A percentile compares a stretch with the other conserved stretches of the same genome.
Evolutionary conservation across 495 filamentous ascomycete species (phyloP).

Genomic region (Penicillium paradoxum): DNA sequence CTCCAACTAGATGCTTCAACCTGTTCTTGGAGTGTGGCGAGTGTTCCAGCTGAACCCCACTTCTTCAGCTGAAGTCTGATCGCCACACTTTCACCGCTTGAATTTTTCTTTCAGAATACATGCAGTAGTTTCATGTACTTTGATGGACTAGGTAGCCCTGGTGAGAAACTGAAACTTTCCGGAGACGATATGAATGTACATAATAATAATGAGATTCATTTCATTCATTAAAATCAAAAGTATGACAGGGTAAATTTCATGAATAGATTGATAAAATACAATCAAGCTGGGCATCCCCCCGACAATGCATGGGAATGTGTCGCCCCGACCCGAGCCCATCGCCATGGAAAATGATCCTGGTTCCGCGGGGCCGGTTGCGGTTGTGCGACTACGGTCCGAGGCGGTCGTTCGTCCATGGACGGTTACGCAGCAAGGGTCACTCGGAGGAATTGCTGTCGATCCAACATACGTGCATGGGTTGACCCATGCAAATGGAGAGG

Average conservation of each 20-base stretch:
- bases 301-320: constrained; percentile 8
- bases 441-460: constrained; percentile 12
- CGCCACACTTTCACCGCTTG: constrained; percentile 29
- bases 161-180: background rate
- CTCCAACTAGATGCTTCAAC: background rate
- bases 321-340: constrained; percentile 31
- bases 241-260: no score
- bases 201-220: no score
- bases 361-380: constrained; percentile 33
- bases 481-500: constrained; percentile 10
- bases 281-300: background rate
- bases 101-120: constrained; percentile 10
- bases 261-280: no score
- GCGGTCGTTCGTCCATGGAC: constrained; percentile 15
- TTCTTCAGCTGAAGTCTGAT: constrained; percentile 33
- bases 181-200: no score
- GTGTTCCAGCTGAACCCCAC: constrained; percentile 19
- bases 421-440: constrained; percentile 14
- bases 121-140: constrained; percentile 28
- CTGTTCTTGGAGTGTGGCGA: constrained; percentile 23
- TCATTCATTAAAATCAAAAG: no score
- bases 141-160: constrained; percentile 5
- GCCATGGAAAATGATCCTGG: constrained; percentile 26
- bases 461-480: constrained; percentile 13
- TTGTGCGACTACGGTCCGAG: constrained; percentile 29